Evolutionary conservation across 2,329 filamentous ascomycete genomes (phyloP).

Genomic region (Microcyclosporella mali): DNA sequence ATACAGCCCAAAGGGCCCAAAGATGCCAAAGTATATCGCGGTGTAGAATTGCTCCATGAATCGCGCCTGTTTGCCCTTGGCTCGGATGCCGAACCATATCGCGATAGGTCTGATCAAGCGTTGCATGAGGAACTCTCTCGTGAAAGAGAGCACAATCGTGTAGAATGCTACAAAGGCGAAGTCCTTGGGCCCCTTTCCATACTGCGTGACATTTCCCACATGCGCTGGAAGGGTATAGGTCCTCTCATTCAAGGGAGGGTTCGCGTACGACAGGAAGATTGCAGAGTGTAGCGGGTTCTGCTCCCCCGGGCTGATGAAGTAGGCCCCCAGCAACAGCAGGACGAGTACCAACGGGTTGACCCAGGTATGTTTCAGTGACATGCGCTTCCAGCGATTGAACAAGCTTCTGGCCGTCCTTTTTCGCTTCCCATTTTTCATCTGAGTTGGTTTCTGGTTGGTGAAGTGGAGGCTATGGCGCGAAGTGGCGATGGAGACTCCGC

Average conservation of each 20-base stretch:
- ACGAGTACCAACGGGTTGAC: slow-evolving; percentile 64
- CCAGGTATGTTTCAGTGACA: slow-evolving; percentile 53
- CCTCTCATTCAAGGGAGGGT: slow-evolving; percentile 37
- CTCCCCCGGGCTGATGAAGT: slow-evolving; percentile 67
- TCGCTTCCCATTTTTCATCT: slow-evolving; percentile 36
- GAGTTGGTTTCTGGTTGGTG: slow-evolving; percentile 14
- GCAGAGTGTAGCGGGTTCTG: slow-evolving; percentile 74
- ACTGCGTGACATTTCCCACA: slow-evolving; percentile 49
- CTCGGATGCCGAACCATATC: slow-evolving; percentile 60
- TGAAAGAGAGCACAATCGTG: slow-evolving; percentile 82
- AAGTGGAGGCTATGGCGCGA: slow-evolving; percentile 10
- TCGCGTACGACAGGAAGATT: slow-evolving; percentile 83
- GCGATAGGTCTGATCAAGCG: slow-evolving; percentile 74
- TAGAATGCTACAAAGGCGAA: slow-evolving; percentile 86
- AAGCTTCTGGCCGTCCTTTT: slow-evolving; percentile 38
- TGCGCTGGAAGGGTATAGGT: slow-evolving; percentile 42
- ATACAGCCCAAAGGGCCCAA: slow-evolving; percentile 78
- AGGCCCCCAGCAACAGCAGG: slow-evolving; percentile 57
- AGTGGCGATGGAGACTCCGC: slow-evolving; percentile 47
- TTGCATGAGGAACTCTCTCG: slow-evolving; percentile 94
- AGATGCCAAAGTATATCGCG: slow-evolving; percentile 77
- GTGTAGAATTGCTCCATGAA: slow-evolving; percentile 98
- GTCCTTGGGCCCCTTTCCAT: slow-evolving; percentile 84
- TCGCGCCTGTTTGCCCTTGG: slow-evolving; percentile 71
- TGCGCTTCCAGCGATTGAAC: slow-evolving; percentile 41